Conservation (phyloP, 495 filamentous ascomycete species). For the Glutinoglossum americanum region DNA sequence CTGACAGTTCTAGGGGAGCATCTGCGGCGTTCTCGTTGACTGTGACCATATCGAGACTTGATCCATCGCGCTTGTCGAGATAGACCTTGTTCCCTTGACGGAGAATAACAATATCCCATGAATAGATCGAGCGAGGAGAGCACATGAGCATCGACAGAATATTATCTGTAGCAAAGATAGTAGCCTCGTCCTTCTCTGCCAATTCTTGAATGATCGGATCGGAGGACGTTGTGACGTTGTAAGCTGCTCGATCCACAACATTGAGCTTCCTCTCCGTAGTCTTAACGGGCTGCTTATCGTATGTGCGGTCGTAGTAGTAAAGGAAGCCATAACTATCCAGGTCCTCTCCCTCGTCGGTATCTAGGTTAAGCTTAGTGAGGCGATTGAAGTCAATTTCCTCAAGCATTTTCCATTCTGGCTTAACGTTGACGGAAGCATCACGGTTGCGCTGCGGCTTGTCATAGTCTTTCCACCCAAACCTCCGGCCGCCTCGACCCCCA, state of each 20-base stretch:
- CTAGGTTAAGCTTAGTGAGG: conserved; percentile 82
- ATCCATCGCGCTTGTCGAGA: conserved; percentile 91
- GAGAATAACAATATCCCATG: conserved; percentile 89
- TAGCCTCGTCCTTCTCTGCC: conserved; percentile 88
- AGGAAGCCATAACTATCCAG: conserved; percentile 89
- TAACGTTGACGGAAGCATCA: conserved; percentile 83
- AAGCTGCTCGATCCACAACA: conserved; percentile 76
- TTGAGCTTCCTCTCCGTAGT: conserved; percentile 65
- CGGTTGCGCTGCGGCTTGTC: conserved; percentile 95
- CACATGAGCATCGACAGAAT: conserved; percentile 99
- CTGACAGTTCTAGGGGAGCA: conserved; percentile 71
- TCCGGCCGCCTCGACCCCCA: conserved; percentile 43
- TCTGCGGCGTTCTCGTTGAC: conserved; percentile 99
- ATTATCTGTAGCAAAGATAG: conserved; percentile 89
- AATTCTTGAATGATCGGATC: conserved; percentile 95
- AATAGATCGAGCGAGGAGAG: conserved; percentile 81
- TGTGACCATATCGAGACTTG: conserved; percentile 85
- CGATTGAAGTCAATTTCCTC: conserved; percentile 98
- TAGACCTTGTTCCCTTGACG: conserved; percentile 87
- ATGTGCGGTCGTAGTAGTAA: conserved; percentile 87
- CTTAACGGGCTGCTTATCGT: conserved; percentile 83
- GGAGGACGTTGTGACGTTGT: conserved; percentile 90
- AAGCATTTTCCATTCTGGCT: conserved; percentile 81
- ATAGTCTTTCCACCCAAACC: conserved; percentile 97
- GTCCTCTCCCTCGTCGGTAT: conserved; percentile 85